Evolutionary conservation across 1,139 yeast genomes (phyloP).

Genomic region (Lodderomyces oxycetoniae): DNA sequence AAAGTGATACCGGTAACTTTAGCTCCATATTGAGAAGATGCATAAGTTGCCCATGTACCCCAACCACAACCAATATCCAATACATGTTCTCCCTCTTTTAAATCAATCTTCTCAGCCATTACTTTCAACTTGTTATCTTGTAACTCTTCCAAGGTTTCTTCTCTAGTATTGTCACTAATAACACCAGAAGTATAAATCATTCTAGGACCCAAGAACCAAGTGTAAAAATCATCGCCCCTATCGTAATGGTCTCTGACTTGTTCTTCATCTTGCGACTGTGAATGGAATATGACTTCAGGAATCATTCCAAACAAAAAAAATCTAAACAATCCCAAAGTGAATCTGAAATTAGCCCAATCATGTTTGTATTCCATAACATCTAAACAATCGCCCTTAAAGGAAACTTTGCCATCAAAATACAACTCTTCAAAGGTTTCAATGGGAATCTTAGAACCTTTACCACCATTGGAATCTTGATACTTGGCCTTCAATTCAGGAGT

Average conservation of each 20-base stretch:
- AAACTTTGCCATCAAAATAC: constrained; percentile 78
- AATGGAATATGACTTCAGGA: constrained; percentile 89
- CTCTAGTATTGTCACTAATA: constrained; percentile 63
- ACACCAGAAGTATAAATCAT: constrained; percentile 92
- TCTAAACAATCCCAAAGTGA: constrained; percentile 73
- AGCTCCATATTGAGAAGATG: constrained; percentile 81
- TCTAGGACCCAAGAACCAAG: constrained; percentile 92
- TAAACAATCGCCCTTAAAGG: constrained; percentile 83
- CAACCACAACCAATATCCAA: constrained; percentile 94
- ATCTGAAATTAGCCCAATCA: constrained; percentile 83
- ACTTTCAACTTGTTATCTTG: constrained; percentile 87
- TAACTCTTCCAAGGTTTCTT: constrained; percentile 77
- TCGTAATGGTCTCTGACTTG: constrained; percentile 95
- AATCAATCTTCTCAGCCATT: constrained; percentile 82
- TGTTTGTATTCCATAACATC: constrained; percentile 83
- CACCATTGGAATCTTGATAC: constrained; percentile 53
- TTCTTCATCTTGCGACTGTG: constrained; percentile 92
- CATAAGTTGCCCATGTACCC: constrained; percentile 89
- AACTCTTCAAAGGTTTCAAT: constrained; percentile 91
- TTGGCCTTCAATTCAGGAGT: constrained; percentile 66
- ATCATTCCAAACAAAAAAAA: constrained; percentile 85
- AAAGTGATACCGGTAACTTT: constrained; percentile 84
- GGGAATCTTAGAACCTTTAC: constrained; percentile 72
- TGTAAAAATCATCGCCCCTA: constrained; percentile 93
- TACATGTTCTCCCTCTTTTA: constrained; percentile 66